phyloP scores from a whole-genome alignment of 495 filamentous ascomycete genomes.

The Bombardia bombarda region DNA sequence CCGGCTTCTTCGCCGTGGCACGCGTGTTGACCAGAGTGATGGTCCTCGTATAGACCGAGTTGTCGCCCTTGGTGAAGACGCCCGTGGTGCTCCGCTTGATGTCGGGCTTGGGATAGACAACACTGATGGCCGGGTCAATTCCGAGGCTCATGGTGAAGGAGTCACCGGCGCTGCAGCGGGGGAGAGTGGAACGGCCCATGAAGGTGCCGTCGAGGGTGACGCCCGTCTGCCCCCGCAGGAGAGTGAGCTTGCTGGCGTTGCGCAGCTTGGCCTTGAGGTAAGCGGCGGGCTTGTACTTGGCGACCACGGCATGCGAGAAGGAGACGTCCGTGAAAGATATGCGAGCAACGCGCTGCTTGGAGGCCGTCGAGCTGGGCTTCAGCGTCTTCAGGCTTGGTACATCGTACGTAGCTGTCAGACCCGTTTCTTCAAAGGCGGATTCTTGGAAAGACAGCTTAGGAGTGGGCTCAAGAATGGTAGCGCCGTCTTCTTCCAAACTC shows the following conservation, averaged over 20 bases:
- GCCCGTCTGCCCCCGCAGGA: conserved; percentile 53
- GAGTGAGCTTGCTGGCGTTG: conserved; percentile 50
- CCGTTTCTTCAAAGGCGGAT: conserved; percentile 39
- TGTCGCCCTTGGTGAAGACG: conserved; percentile 49
- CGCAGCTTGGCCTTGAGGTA: conserved; percentile 58
- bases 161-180: conserved; percentile 53
- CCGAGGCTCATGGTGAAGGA: conserved; percentile 54
- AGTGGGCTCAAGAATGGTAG: conserved; percentile 19
- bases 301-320: conserved; percentile 50
- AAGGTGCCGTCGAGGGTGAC: conserved; percentile 64
- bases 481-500: conserved; percentile 15
- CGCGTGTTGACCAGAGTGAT: conserved; percentile 55
- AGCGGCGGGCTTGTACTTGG: conserved; percentile 57
- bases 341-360: conserved; percentile 41
- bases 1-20: conserved; percentile 27
- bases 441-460: conserved; percentile 33
- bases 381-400: conserved; percentile 46
- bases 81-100: conserved; percentile 46
- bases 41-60: conserved; percentile 48
- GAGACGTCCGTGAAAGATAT: conserved; percentile 31
- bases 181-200: conserved; percentile 51
- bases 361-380: conserved; percentile 29
- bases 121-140: conserved; percentile 54
- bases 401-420: conserved; percentile 57
- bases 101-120: conserved; percentile 55